Evolutionary conservation across 2,329 filamentous ascomycete species (phyloP).

Genomic region (Arthrobotrys musiformis): DNA sequence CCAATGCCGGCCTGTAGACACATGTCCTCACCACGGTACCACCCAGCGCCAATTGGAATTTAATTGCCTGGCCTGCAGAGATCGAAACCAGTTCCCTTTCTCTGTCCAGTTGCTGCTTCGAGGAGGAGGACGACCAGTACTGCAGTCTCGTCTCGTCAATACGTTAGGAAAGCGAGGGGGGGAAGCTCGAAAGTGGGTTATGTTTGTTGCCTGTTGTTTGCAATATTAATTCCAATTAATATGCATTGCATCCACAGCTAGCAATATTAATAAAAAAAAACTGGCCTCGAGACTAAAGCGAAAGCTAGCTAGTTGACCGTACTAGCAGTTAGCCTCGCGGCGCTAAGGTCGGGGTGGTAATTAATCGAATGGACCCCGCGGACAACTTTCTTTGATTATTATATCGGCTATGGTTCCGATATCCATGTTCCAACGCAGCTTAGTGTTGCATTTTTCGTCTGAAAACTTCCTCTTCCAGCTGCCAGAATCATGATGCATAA

Average conservation of each 20-base stretch:
- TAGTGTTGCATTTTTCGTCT: constrained; percentile 23
- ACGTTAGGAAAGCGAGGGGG: no score
- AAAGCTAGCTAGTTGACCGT: no score
- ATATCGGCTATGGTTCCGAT: not conserved
- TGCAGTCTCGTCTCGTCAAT: no score
- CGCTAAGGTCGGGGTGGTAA: not conserved
- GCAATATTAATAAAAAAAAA: no score
- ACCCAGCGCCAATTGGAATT: not conserved
- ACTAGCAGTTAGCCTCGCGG: no score
- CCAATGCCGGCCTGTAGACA: constrained; percentile 32
- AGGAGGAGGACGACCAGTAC: not conserved
- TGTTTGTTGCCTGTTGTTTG: no score
- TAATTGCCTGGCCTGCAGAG: not conserved
- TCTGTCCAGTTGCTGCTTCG: constrained; percentile 21
- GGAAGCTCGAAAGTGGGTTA: no score
- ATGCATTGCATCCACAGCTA: not conserved
- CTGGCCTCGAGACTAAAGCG: no score
- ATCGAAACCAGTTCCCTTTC: not conserved
- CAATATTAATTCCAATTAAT: no score
- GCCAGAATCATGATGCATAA: not conserved
- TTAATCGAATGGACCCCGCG: not conserved
- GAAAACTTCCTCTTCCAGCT: constrained; percentile 2
- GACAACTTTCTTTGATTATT: not conserved
- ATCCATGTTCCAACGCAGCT: constrained; percentile 24
- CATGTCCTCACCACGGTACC: constrained; percentile 39